Conservation (phyloP, 139 green algal genomes). For the Ulvella scutata region DNA sequence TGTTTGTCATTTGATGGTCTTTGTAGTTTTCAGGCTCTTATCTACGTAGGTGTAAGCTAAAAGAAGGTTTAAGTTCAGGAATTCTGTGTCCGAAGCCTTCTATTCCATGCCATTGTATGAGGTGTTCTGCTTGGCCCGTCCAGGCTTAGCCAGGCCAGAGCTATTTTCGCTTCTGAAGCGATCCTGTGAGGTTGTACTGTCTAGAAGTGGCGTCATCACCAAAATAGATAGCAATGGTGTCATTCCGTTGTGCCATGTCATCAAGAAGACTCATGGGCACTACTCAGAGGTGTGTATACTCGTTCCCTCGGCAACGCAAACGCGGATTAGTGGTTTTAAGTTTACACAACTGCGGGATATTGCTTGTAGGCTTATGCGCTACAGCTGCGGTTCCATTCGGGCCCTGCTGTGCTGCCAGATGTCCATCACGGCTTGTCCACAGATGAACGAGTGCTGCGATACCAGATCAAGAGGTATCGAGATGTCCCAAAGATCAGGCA, state of each 20-base stretch:
- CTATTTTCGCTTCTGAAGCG: not conserved
- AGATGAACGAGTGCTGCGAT: not conserved
- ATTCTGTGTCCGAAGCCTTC: no score
- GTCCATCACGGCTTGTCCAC: not conserved
- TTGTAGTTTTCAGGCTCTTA: no score
- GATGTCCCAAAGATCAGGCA: not conserved
- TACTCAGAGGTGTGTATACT: not conserved
- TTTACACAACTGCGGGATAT: no score
- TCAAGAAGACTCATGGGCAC: slow-evolving; percentile 1
- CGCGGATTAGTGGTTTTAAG: no score
- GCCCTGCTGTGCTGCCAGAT: not conserved
- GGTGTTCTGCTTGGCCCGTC: not conserved
- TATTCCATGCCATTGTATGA: not conserved
- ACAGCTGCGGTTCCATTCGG: not conserved
- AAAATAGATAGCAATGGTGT: not conserved
- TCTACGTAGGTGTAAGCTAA: no score
- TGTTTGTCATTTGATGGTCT: no score
- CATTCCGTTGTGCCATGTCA: not conserved
- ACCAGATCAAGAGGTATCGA: not conserved
- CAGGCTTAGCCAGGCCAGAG: not conserved
- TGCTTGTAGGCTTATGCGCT: not conserved
- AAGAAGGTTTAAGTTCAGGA: no score
- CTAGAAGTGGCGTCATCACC: not conserved
- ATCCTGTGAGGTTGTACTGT: not conserved
- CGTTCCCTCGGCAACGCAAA: no score